These are phyloP conservation scores for Verruconis gallopava DNA, from an alignment of 2,329 filamentous ascomycete genomes.

Conservation along the genomic window DNA sequence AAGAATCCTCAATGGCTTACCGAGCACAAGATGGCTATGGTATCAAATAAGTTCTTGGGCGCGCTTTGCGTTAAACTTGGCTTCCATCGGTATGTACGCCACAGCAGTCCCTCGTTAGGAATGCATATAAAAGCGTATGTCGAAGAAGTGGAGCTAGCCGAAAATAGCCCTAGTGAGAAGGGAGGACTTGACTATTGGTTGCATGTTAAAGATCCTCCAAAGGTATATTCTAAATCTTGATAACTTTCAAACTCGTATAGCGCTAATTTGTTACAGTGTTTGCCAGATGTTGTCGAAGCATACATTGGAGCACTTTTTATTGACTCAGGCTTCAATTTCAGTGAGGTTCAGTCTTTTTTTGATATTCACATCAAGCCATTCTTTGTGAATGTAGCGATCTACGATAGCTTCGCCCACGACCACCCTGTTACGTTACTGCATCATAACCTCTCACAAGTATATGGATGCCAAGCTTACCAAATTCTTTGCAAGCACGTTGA, in stretches of 20 bases:
- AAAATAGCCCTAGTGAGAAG: slow-evolving; percentile 32
- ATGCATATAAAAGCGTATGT: slow-evolving; percentile 42
- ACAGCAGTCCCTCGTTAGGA: slow-evolving; percentile 37
- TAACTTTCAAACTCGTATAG: neutral
- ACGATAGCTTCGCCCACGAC: slow-evolving; percentile 74
- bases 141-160: slow-evolving; percentile 41
- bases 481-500: slow-evolving; percentile 40
- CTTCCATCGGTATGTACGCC: slow-evolving; percentile 60
- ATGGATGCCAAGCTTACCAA: slow-evolving; percentile 52
- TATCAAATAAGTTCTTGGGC: slow-evolving; percentile 86
- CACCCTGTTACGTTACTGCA: slow-evolving; percentile 67
- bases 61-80: slow-evolving; percentile 66
- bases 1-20: slow-evolving; percentile 94
- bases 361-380: slow-evolving; percentile 57
- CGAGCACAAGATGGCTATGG: slow-evolving; percentile 99
- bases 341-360: slow-evolving; percentile 65
- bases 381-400: slow-evolving; percentile 76
- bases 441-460: slow-evolving; percentile 48
- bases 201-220: slow-evolving; percentile 50
- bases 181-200: slow-evolving; percentile 58
- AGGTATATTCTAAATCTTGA: slow-evolving; percentile 24
- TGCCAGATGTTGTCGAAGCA: slow-evolving; percentile 80
- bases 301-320: slow-evolving; percentile 86
- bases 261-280: slow-evolving; percentile 29
- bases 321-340: slow-evolving; percentile 69